Base-by-base conservation (phyloP, 305 asterid species). In the Andrographis paniculata region DNA sequence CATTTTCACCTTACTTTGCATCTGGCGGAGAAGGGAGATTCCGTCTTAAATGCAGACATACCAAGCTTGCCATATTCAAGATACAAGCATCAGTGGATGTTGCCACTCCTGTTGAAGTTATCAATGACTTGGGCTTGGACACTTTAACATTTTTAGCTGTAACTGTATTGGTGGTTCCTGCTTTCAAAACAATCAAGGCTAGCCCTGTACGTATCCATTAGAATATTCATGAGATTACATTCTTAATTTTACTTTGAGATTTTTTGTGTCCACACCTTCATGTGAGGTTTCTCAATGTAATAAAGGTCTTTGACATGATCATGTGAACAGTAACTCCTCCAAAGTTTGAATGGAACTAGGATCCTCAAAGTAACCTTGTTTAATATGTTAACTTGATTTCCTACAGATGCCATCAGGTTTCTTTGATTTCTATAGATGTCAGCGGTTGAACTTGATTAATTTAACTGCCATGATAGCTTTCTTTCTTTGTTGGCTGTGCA, bases 121-220 rank as follows among this genome's bases (percentile, higher is more conserved):
- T 91, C 71, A 91, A 86, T 64, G 98, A 91, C 64, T 69, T 91
- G 65, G 98, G 96, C 53, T 24, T 82, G 65, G 98, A 91, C 72
- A 83, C 98, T 20, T 62, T 91, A 49, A 91, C 98, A 35, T 86
- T 91, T 76, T 69, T 91, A 73, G 94, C 62, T 45, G 98, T 91
- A 23, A 91, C 95, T 52, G 98, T 91, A 41, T 36, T 86, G 71
- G 82, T 91, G 69, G 91, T 91, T 73, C 98, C 98, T 48, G 94
- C 77, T 65, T 86, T 91, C 71, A 86, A 62, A 67, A 61, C 12
- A 70, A 70, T 91, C 62, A 86, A 78, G 80, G 88, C 98, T 58
- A 91, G 98, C 76, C 96, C 98, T 42, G 98, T 91, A 76, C 80
- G 94, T 73, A 8, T 63, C 21, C 52, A 54, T 55, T 60, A 42